phyloP scores from a whole-genome alignment of 208 protist species.

The Leishmania gerbilli region DNA sequence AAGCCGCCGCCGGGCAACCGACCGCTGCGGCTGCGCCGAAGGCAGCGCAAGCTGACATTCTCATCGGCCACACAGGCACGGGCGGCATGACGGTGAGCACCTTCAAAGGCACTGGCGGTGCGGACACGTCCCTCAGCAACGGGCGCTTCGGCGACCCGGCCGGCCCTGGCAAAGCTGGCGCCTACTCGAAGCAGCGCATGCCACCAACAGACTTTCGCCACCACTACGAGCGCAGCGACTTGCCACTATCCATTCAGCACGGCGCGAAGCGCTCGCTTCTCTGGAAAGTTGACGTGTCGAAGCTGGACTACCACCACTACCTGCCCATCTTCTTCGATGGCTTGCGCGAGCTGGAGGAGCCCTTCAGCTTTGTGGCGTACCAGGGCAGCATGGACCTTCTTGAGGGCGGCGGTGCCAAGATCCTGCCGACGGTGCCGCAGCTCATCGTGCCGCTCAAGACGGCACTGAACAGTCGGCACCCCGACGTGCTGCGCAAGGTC shows the following conservation, averaged over 20 bases:
- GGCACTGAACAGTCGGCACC: constrained; percentile 97
- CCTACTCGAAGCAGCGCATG: constrained; percentile 71
- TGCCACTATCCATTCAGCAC: constrained; percentile 97
- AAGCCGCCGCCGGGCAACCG: constrained; percentile 2
- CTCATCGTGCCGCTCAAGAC: constrained; percentile 99
- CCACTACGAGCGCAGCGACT: constrained; percentile 98
- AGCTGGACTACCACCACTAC: constrained; percentile 99
- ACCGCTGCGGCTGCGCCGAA: constrained; percentile 12
- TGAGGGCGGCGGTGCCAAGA: constrained; percentile 93
- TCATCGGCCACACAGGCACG: constrained; percentile 77
- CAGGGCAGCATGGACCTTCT: constrained; percentile 96
- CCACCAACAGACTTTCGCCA: constrained; percentile 95
- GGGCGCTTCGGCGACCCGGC: constrained; percentile 77
- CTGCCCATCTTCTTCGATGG: constrained; percentile 99
- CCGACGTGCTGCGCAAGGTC: constrained; percentile 94
- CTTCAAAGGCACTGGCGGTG: constrained; percentile 58
- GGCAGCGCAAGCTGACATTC: constrained; percentile 29
- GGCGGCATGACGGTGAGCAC: constrained; percentile 87
- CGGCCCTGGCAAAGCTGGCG: constrained; percentile 75
- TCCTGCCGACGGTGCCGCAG: constrained; percentile 98
- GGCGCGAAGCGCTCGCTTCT: constrained; percentile 90
- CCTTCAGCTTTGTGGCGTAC: constrained; percentile 95
- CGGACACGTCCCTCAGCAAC: constrained; percentile 44
- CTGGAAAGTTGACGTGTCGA: constrained; percentile 97
- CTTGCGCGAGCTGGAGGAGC: constrained; percentile 96